Evolutionary conservation across 164 flowering plant genomes (phyloP), one percentile per base, ranked within the genome.

Genomic region (Aristolochia fimbriata): DNA sequence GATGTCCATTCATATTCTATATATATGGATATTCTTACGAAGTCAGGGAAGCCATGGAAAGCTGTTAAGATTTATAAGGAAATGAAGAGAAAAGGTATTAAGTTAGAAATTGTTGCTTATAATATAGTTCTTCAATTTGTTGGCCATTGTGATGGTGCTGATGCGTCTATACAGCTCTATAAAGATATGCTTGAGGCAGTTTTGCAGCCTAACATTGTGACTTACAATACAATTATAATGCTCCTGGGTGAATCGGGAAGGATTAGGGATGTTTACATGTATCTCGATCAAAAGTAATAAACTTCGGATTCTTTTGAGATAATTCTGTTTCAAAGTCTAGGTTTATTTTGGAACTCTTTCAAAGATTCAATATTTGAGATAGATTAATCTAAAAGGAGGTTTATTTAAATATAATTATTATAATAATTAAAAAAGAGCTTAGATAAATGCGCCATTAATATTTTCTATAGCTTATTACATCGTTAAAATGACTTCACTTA

Each of bases 11-110:
- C 93, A 8, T 92, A 89, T 73, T 80, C 96, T 2, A 83, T 93
- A 23, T 90, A 84, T 60, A 93, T 93, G 98, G 94, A 90, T 73
- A 81, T 93, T n/a, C 62, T 74, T n/a, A 74, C 80, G 63, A 90
- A 86, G 74, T 60, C 81, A 33, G 80, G 86, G 67, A 93, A 87
- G 75, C 94, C 98, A 14, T 87, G 88, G 87, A 89, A 81, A 67
- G 80, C 94, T 5, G 79, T 87, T 54, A 86, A 73, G 55, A 70
- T 93, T 74, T 90, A 75, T 60, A 87, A 84, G 61, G 97, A 93
- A 78, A 81, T 87, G 96, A 86, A 82, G 77, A 74, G 64, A 72
- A 86, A 76, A 57, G 74, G 82, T 25, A 81, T 90, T 57, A 52
- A 58, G 58, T 69, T 90, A 63, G 97, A 93, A 74, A 84, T 73